Evolutionary conservation across 225 moss, liverwort and hornwort genomes (phyloP).

Genomic region (Pseudisothecium myosuroides): DNA sequence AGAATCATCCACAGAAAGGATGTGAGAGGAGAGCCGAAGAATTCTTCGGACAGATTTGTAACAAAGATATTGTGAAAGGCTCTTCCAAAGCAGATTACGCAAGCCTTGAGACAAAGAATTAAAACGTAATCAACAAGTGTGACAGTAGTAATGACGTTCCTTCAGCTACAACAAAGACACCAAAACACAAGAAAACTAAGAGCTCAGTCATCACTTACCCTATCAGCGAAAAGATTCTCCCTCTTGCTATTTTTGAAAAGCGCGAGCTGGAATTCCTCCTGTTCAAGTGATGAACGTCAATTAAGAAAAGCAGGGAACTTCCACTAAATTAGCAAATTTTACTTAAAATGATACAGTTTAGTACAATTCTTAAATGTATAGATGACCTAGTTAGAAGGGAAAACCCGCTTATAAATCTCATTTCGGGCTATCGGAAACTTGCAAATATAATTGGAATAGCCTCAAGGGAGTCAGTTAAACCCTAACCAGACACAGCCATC

Average conservation of each 20-base stretch:
- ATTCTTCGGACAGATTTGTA: background rate
- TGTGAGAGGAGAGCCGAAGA: background rate
- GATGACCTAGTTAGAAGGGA: background rate
- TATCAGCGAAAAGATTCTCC: conserved; percentile 69
- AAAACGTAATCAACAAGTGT: background rate
- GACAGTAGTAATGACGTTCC: background rate
- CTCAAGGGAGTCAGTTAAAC: background rate
- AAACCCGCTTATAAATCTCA: background rate
- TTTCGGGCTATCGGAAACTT: background rate
- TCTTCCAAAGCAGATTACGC: background rate
- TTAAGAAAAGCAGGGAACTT: background rate
- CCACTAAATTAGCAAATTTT: background rate
- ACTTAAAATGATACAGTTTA: background rate
- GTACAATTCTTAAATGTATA: background rate
- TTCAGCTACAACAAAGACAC: background rate
- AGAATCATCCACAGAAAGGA: background rate
- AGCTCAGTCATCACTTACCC: conserved; percentile 16
- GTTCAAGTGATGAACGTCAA: background rate
- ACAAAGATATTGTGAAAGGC: background rate
- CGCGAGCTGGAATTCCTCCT: conserved; percentile 92
- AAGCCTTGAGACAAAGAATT: background rate
- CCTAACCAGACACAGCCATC: background rate
- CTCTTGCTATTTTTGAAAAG: conserved; percentile 72
- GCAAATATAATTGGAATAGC: background rate
- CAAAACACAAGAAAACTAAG: background rate